Percentiles rank a stretch among this genome's conserved stretches.
Evolutionary conservation across 2,329 filamentous ascomycete genomes (phyloP).

Genomic region (Colletotrichum magnum): DNA sequence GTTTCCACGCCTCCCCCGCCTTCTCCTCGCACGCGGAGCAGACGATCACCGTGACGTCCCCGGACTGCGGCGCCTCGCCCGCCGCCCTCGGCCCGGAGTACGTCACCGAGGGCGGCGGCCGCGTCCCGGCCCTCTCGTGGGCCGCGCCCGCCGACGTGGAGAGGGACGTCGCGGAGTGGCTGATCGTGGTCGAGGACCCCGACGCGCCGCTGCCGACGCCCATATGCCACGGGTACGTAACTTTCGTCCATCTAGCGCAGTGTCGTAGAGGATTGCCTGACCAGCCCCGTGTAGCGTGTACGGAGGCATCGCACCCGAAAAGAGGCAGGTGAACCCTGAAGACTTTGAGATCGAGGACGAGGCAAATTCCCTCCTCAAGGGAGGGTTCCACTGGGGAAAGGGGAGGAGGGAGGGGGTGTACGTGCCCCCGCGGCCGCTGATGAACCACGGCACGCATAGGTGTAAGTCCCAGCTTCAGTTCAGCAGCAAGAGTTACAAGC

Average conservation of each 20-base stretch:
- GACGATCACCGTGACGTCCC: constrained; percentile 55
- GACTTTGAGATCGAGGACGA: constrained; percentile 55
- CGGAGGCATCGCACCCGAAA: constrained; percentile 54
- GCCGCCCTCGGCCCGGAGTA: constrained; percentile 54
- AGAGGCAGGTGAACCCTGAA: constrained; percentile 49
- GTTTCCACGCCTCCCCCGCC: constrained; percentile 53
- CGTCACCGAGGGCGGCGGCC: constrained; percentile 54
- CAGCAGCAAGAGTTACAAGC: not conserved
- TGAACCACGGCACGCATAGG: constrained; percentile 66
- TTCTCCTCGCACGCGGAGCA: constrained; percentile 51
- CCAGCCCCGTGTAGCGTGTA: constrained; percentile 54
- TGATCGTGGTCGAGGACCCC: constrained; percentile 62
- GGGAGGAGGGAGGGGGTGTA: constrained; percentile 59
- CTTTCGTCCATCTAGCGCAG: too few species aligned
- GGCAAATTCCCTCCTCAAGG: constrained; percentile 50
- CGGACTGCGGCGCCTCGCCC: constrained; percentile 56
- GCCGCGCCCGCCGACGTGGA: constrained; percentile 47
- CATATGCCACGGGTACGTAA: constrained; percentile 59
- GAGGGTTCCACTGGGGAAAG: constrained; percentile 63
- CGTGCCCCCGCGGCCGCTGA: constrained; percentile 59
- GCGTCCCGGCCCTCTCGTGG: constrained; percentile 59
- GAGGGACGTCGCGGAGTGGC: constrained; percentile 56
- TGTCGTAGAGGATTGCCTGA: too few species aligned
- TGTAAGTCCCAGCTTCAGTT: constrained; percentile 50
- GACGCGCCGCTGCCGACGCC: constrained; percentile 61